Percentiles rank a stretch among this genome's conserved stretches.
These are phyloP conservation scores for Kurtzmaniella fragi DNA, from an alignment of 805 yeast species.

Conservation along the genomic window DNA sequence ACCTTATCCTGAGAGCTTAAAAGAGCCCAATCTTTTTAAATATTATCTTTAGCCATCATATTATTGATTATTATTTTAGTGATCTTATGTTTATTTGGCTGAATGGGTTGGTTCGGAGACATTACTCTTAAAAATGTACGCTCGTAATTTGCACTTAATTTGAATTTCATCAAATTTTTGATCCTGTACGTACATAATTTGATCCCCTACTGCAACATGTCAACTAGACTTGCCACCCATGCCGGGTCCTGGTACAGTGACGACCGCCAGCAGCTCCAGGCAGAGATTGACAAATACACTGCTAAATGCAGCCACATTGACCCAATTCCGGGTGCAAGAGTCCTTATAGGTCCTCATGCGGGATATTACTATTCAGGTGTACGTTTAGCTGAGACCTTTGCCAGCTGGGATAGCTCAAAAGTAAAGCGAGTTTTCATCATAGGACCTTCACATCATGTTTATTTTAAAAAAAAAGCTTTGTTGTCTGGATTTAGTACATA, in stretches of 20 bases:
- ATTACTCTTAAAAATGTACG: not conserved
- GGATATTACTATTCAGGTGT: slow-evolving; percentile 82
- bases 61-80: too few species aligned
- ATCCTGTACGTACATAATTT: not conserved
- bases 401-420: slow-evolving; percentile 56
- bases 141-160: not conserved
- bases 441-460: slow-evolving; percentile 93
- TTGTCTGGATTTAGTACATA: slow-evolving; percentile 49
- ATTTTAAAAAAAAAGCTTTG: slow-evolving; percentile 57
- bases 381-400: slow-evolving; percentile 73
- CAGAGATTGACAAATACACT: slow-evolving; percentile 49
- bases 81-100: too few species aligned
- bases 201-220: not conserved
- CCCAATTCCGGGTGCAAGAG: slow-evolving; percentile 30
- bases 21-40: too few species aligned
- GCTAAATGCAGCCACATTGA: slow-evolving; percentile 33
- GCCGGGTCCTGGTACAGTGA: slow-evolving; percentile 87
- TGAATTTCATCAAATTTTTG: not conserved
- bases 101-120: too few species aligned
- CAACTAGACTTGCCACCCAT: slow-evolving; percentile 67
- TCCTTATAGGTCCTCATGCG: slow-evolving; percentile 63
- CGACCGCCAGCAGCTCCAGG: slow-evolving; percentile 35
- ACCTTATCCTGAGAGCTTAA: too few species aligned
- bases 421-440: slow-evolving; percentile 66
- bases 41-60: too few species aligned